Base-by-base conservation (phyloP, 164 flowering plant species). In the Nymphaea colorata region DNA sequence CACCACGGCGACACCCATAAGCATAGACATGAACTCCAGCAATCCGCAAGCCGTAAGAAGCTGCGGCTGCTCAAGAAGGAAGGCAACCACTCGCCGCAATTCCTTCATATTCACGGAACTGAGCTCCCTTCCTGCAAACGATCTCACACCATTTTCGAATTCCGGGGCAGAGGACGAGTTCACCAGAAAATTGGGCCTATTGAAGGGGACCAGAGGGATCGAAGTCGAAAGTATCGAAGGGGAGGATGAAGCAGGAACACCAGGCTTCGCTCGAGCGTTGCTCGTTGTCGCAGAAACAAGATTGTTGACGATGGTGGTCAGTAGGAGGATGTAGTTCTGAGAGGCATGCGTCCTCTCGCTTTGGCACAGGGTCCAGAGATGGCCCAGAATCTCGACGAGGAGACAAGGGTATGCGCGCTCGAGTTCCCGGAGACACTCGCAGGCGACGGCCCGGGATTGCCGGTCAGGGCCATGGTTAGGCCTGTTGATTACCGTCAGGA, bases 261-360 rank as follows among this genome's bases (percentile, higher is more conserved):
- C 41, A 36, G n/a, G 8, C 6, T 61, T 61, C 41, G n/a, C 8
- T 61, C 63, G 63, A 61, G 63, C 10, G 16, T 55, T 55, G 16
- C 16, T 55, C 59, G 12, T 16, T 16, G 16, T 55, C 2, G 16
- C 3, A 8, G 36, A 61, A 61, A 85, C 89, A 7, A 91, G 66
- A 70, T 85, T 76, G 68, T 78, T 77, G 6, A 91, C 64, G 7
- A 86, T 85, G 4, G 77, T 57, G 0, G 87, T 80, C 44, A 94
- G 79, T 67, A 94, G 72, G 61, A 91, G 69, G 57, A 87, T 68
- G 67, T 94, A 94, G 77, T 84, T 80, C 72, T 91, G 96, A 0
- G 84, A 78, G 36, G 85, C 93, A 63, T 94, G 97, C n/a, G 99
- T 91, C 43, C 96, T 76, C 88, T 94, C 99, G 66, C 79, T 85